Evolutionary conservation across 768 basidiomycete genomes (phyloP).

Genomic region (Lactifluus subvellereus): DNA sequence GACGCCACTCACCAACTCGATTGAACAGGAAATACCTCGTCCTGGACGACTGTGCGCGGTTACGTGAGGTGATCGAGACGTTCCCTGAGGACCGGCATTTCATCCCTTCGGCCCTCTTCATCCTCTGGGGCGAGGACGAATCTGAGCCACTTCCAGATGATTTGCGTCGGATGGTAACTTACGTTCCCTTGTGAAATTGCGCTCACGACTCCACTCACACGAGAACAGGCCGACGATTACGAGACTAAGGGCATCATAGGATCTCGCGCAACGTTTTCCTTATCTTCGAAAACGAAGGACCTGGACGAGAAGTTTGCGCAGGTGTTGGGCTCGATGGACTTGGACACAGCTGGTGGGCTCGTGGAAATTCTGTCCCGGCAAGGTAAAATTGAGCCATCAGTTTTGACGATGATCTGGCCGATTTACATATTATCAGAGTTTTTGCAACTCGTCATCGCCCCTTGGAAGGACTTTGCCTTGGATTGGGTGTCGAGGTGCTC

Average conservation of each 20-base stretch:
- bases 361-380: constrained; percentile 42
- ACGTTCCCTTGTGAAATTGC: constrained; percentile 20
- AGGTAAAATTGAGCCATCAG: constrained; percentile 33
- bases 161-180: constrained; percentile 52
- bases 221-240: constrained; percentile 44
- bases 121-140: constrained; percentile 53
- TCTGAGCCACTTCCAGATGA: constrained; percentile 40
- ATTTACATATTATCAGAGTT: constrained; percentile 3
- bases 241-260: constrained; percentile 39
- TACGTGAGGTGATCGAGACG: constrained; percentile 55
- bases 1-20: constrained; percentile 2
- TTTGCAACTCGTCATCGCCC: constrained; percentile 7
- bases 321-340: constrained; percentile 35
- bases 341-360: constrained; percentile 56
- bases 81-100: constrained; percentile 54
- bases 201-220: constrained; percentile 1
- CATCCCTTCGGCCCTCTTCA: constrained; percentile 52
- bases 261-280: constrained; percentile 40
- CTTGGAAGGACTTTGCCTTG: constrained; percentile 18
- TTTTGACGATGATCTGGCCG: not conserved
- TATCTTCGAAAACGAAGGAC: constrained; percentile 49
- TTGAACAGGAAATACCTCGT: constrained; percentile 56
- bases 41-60: constrained; percentile 65
- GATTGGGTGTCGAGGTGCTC: constrained; percentile 25
- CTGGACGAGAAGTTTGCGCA: constrained; percentile 51